These are phyloP conservation scores for Fusarium nematophilum DNA, from an alignment of 2,329 filamentous ascomycete genomes.

Conservation along the genomic window DNA sequence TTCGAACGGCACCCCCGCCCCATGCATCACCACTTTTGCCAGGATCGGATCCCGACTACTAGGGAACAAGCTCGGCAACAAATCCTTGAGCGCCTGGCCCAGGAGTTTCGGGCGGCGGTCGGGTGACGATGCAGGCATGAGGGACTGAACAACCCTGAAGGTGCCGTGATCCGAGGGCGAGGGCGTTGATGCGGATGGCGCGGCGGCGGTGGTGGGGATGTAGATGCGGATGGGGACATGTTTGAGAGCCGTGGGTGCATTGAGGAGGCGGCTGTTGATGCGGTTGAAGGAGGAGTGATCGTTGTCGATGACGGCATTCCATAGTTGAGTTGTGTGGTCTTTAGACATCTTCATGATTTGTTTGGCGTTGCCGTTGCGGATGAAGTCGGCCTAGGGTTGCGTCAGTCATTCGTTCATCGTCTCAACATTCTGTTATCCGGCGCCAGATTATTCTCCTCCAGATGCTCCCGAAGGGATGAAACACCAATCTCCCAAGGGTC, in stretches of 20 bases:
- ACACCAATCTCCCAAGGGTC: not conserved
- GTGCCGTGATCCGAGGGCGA: slow-evolving; percentile 55
- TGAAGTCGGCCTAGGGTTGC: slow-evolving; percentile 75
- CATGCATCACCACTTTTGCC: slow-evolving; percentile 87
- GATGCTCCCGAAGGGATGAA: not conserved
- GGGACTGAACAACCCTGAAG: slow-evolving; percentile 80
- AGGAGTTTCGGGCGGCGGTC: slow-evolving; percentile 63
- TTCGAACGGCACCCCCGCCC: slow-evolving; percentile 81
- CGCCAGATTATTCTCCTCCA: not conserved
- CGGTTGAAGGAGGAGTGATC: slow-evolving; percentile 78
- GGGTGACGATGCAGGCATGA: slow-evolving; percentile 65
- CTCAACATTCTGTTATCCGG: not conserved
- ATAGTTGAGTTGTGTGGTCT: slow-evolving; percentile 83
- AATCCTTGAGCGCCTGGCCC: slow-evolving; percentile 78
- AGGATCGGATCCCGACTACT: slow-evolving; percentile 86
- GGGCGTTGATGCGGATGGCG: slow-evolving; percentile 47
- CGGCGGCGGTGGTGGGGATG: slow-evolving; percentile 73
- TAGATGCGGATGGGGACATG: slow-evolving; percentile 92
- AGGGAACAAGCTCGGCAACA: slow-evolving; percentile 87
- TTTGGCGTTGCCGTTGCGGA: slow-evolving; percentile 88
- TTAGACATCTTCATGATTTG: slow-evolving; percentile 91
- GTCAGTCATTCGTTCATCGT: slow-evolving; percentile 11
- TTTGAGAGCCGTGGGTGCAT: slow-evolving; percentile 77
- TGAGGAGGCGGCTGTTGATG: slow-evolving; percentile 81
- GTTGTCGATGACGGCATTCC: slow-evolving; percentile 83